These are phyloP conservation scores for Wickerhamiella nectarea DNA, from an alignment of 805 yeast genomes.

Conservation along the genomic window DNA sequence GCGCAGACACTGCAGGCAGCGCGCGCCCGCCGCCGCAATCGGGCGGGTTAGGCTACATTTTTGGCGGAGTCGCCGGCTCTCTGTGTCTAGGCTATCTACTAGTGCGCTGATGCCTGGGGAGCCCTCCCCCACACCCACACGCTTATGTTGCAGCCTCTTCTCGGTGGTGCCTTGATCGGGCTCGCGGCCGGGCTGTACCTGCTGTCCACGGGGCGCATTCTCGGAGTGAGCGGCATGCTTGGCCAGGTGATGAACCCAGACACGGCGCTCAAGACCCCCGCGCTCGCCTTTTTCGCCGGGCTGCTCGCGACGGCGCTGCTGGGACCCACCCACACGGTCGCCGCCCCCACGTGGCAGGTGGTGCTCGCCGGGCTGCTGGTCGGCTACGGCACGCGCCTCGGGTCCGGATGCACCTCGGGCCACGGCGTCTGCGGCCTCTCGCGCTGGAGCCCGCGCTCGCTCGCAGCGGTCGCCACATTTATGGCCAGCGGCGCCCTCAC, in stretches of 20 bases:
- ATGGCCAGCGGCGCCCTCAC: slow-evolving; percentile 7
- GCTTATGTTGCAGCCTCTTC: not conserved
- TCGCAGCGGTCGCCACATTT: slow-evolving; percentile 33
- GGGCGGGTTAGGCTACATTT: not conserved
- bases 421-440: slow-evolving; percentile 39
- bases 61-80: slow-evolving; percentile 4
- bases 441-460: slow-evolving; percentile 31
- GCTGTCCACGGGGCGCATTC: slow-evolving; percentile 2
- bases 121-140: no score
- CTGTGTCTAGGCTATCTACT: slow-evolving; percentile 2
- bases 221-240: slow-evolving; percentile 8
- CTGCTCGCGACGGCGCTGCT: slow-evolving; percentile 15
- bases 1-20: not conserved
- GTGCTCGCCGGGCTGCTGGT: slow-evolving; percentile 30
- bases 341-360: not conserved
- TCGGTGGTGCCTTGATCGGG: slow-evolving; percentile 3
- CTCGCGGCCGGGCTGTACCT: slow-evolving; percentile 3
- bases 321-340: not conserved
- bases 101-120: not conserved
- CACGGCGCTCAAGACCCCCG: not conserved
- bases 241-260: slow-evolving; percentile 6
- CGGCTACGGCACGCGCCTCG: slow-evolving; percentile 36
- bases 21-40: not conserved
- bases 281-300: slow-evolving; percentile 18
- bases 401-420: slow-evolving; percentile 41